These are phyloP conservation scores for Mycena leptocephala DNA, from an alignment of 768 basidiomycete species.

Conservation along the genomic window DNA sequence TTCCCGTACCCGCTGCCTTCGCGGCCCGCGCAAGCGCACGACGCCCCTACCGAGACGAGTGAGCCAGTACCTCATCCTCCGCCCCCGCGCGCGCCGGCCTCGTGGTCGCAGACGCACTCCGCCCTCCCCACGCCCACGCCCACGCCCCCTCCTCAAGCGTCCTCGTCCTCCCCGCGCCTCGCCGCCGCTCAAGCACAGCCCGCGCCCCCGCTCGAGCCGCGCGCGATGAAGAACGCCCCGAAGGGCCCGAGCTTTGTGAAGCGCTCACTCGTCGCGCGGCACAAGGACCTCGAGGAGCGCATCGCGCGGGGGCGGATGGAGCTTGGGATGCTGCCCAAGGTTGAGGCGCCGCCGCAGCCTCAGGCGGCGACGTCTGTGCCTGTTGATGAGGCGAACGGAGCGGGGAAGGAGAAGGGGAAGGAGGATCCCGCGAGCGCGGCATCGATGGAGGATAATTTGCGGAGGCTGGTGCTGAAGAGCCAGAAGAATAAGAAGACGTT, in stretches of 20 bases:
- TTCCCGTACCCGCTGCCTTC: neutral
- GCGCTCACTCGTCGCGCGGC: conserved; percentile 56
- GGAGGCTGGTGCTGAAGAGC: conserved; percentile 54
- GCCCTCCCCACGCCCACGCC: neutral
- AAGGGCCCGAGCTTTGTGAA: conserved; percentile 57
- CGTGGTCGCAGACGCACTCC: neutral
- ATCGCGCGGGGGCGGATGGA: conserved; percentile 57
- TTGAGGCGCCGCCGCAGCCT: neutral
- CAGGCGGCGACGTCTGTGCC: neutral
- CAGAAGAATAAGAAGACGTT: conserved; percentile 49
- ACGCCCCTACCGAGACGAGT: neutral
- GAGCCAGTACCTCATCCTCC: too few relatives aligned
- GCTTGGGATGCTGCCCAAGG: conserved; percentile 39
- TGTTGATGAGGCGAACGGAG: neutral
- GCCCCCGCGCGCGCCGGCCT: neutral
- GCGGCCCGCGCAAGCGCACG: neutral
- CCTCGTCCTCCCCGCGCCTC: neutral
- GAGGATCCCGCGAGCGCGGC: conserved; percentile 1
- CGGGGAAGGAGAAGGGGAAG: neutral
- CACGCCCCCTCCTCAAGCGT: neutral
- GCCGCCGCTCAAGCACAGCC: conserved; percentile 54
- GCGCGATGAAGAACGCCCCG: conserved; percentile 56
- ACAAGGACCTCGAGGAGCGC: conserved; percentile 63
- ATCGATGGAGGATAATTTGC: conserved; percentile 59
- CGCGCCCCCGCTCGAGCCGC: conserved; percentile 53